Percentiles rank a stretch among this genome's conserved stretches.
phyloP scores from a whole-genome alignment of 2,329 filamentous ascomycete species.

The Fusarium virguliforme region DNA sequence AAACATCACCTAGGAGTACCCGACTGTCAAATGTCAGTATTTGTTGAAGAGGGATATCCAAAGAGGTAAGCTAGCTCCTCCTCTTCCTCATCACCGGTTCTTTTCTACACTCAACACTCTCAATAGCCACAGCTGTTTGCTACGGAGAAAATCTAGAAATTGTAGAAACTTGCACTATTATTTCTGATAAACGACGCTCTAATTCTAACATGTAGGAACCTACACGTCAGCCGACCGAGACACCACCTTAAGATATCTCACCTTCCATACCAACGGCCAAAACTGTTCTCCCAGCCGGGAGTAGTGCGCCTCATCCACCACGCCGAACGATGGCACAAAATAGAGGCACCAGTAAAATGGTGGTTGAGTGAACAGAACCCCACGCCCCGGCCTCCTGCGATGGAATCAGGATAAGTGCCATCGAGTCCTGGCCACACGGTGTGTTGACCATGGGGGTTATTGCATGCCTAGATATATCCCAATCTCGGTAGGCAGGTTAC shows the following conservation, averaged over 20 bases:
- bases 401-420: background rate
- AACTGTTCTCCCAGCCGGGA: too few relatives aligned
- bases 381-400: too few relatives aligned
- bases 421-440: background rate
- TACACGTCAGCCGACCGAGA: too few relatives aligned
- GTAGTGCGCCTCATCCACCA: too few relatives aligned
- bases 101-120: background rate
- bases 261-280: background rate
- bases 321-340: too few relatives aligned
- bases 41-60: background rate
- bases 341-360: too few relatives aligned
- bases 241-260: background rate
- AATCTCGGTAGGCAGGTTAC: background rate
- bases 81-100: background rate
- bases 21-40: background rate
- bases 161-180: background rate
- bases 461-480: background rate
- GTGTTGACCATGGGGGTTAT: background rate
- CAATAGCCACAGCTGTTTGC: background rate
- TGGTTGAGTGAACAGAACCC: too few relatives aligned
- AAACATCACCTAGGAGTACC: background rate
- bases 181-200: too few relatives aligned
- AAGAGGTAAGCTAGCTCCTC: background rate
- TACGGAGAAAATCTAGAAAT: background rate
- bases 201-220: too few relatives aligned